Percentiles rank a stretch among this genome's conserved stretches.
Evolutionary conservation across 2,329 filamentous ascomycete genomes (phyloP).

Genomic region (Ophiostoma piceae): DNA sequence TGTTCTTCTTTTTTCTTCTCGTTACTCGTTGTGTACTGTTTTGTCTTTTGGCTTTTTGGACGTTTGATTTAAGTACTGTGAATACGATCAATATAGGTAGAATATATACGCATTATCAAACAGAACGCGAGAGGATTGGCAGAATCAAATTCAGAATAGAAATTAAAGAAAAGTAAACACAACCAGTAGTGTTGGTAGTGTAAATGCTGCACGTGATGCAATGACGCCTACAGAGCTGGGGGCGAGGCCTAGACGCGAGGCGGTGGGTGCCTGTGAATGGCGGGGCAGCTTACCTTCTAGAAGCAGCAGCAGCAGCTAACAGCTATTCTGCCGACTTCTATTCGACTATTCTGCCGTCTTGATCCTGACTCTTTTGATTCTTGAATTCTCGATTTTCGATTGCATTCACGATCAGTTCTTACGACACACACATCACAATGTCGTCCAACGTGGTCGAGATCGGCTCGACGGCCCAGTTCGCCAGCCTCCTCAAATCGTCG

Average conservation of each 20-base stretch:
- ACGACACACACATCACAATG: constrained; percentile 3
- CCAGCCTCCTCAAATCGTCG: constrained; percentile 61
- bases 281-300: constrained; percentile 9
- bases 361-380: neutral
- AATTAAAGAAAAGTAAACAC: neutral
- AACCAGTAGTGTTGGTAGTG: neutral
- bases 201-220: constrained; percentile 8
- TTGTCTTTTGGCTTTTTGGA: neutral
- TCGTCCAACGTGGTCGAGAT: constrained; percentile 34
- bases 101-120: neutral
- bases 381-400: neutral
- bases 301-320: neutral
- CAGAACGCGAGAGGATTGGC: no score
- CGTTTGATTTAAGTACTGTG: neutral
- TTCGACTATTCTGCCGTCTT: neutral
- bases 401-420: neutral
- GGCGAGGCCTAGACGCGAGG: constrained; percentile 2
- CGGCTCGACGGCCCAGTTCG: constrained; percentile 58
- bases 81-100: neutral
- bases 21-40: neutral
- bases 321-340: neutral
- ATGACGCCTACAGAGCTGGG: neutral
- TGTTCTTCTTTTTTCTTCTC: neutral
- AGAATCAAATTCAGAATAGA: no score
- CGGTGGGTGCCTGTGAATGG: constrained; percentile 6